Conservation (phyloP, 371 early-diverging fungal genomes). For the Capillidium heterosporum region DNA sequence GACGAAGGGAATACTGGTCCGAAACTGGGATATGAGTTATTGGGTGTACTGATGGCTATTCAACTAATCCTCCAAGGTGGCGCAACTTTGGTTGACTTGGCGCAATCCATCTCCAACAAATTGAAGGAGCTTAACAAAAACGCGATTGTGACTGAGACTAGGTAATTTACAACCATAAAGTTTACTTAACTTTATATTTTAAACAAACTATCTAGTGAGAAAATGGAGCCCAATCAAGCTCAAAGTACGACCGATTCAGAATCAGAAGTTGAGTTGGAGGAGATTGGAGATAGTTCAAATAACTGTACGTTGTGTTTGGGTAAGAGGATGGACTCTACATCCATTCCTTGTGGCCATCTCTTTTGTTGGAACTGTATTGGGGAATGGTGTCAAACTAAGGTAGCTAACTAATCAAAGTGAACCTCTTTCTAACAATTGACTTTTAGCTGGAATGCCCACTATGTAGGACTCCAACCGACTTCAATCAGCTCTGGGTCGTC, state of each 20-base stretch:
- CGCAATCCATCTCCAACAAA: not conserved
- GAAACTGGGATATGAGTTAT: conserved; percentile 1
- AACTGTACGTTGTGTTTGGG: conserved; percentile 77
- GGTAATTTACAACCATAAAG: not conserved
- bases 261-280: no score
- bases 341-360: conserved; percentile 81
- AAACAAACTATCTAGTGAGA: no score
- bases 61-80: not conserved
- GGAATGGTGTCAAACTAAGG: conserved; percentile 81
- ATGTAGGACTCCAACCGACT: conserved; percentile 6
- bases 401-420: conserved; percentile 10
- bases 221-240: not conserved
- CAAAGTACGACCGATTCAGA: conserved; percentile 13
- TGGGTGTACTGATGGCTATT: not conserved
- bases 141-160: not conserved
- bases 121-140: not conserved
- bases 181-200: not conserved
- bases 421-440: not conserved
- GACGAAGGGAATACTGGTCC: not conserved
- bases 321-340: conserved; percentile 48
- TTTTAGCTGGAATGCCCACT: conserved; percentile 10
- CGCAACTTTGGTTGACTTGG: not conserved
- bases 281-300: no score
- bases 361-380: conserved; percentile 85
- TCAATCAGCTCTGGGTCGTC: conserved; percentile 6